A percentile compares a stretch with the other conserved stretches of the same genome.
Conservation (phyloP, 1,139 yeast species). For the Kodamaea sp. region DNA sequence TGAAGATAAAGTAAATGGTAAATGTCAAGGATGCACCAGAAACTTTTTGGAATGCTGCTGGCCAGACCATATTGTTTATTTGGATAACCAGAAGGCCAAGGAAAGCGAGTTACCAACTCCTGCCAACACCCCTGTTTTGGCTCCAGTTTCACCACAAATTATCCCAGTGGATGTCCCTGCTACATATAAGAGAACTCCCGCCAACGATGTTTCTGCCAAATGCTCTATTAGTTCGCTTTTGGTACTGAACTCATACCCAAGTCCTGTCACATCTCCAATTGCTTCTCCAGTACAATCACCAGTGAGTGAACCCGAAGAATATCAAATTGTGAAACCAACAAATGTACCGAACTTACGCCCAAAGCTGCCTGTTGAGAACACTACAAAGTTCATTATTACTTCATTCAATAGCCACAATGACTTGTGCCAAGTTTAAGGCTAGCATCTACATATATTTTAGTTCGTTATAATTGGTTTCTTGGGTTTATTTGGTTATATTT, state of each 20-base stretch:
- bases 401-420: slow-evolving; percentile 25
- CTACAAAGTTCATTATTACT: slow-evolving; percentile 25
- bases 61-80: slow-evolving; percentile 13
- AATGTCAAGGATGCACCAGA: slow-evolving; percentile 47
- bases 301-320: background rate
- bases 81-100: too few relatives aligned
- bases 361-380: slow-evolving; percentile 2
- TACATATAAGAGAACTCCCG: slow-evolving; percentile 7
- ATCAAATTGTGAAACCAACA: too few relatives aligned
- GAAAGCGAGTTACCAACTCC: slow-evolving; percentile 8
- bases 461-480: background rate
- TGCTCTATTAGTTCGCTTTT: slow-evolving; percentile 16
- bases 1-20: slow-evolving; percentile 48
- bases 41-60: slow-evolving; percentile 44
- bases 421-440: slow-evolving; percentile 21
- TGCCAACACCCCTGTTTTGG: slow-evolving; percentile 5
- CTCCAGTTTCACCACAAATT: slow-evolving; percentile 2
- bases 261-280: slow-evolving; percentile 21
- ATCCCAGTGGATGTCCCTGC: background rate
- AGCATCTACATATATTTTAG: slow-evolving; percentile 6
- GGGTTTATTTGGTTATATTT: slow-evolving; percentile 1
- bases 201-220: slow-evolving; percentile 9
- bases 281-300: background rate
- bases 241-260: slow-evolving; percentile 14
- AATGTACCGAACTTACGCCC: background rate